Conservation (phyloP, 345 rosid genomes). For the Linum lewisii region DNA sequence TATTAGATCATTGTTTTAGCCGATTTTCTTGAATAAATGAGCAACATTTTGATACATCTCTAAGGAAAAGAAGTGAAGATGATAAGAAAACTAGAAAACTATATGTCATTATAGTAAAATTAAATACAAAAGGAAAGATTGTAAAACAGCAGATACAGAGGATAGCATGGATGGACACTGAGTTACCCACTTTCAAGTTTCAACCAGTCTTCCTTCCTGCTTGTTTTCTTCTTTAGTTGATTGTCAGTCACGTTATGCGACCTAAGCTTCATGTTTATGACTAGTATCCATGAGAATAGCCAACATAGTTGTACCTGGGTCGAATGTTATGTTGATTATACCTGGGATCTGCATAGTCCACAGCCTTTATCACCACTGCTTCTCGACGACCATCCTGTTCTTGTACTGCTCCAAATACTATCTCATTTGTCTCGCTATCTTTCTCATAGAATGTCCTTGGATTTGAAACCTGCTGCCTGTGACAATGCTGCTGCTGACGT, state of each 20-base stretch:
- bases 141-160: too few species aligned
- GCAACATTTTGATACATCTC: too few species aligned
- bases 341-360: constrained; percentile 63
- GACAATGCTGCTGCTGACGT: constrained; percentile 38
- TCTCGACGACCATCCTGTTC: constrained; percentile 79
- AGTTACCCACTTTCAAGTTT: too few species aligned
- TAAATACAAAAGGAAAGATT: too few species aligned
- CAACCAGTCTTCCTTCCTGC: too few species aligned
- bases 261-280: background rate
- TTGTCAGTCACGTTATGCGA: background rate
- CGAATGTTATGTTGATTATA: constrained; percentile 44
- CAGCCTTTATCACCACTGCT: constrained; percentile 84
- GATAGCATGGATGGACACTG: too few species aligned
- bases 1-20: too few species aligned
- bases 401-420: constrained; percentile 89
- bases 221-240: background rate
- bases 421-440: constrained; percentile 68
- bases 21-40: too few species aligned
- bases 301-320: constrained; percentile 2
- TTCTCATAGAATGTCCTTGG: constrained; percentile 59
- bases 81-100: too few species aligned
- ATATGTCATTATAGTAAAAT: too few species aligned
- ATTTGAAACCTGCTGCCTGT: constrained; percentile 31
- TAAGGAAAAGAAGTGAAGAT: too few species aligned
- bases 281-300: constrained; percentile 5